A percentile compares a stretch with the other conserved stretches of the same genome.
phyloP scores from a whole-genome alignment of 2,329 filamentous ascomycete species.

The Rutstroemia sp. region DNA sequence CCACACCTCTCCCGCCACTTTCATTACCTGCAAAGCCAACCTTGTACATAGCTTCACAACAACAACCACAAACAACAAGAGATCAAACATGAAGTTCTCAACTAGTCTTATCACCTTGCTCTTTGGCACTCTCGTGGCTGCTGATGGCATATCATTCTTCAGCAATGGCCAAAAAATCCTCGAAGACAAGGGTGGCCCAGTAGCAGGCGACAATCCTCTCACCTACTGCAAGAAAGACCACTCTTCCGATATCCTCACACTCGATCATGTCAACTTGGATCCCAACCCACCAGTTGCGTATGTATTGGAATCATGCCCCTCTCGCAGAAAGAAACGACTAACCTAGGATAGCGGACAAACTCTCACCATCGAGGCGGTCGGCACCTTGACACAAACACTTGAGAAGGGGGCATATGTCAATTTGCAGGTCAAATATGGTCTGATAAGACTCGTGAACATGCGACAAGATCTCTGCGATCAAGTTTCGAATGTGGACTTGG shows the following conservation, averaged over 20 bases:
- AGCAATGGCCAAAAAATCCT: constrained; percentile 40
- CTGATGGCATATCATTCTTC: constrained; percentile 39
- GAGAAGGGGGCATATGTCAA: constrained; percentile 73
- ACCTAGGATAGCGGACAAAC: constrained; percentile 56
- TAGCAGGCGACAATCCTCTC: constrained; percentile 72
- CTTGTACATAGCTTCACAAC: constrained; percentile 6
- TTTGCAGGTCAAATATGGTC: constrained; percentile 84
- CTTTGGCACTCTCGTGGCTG: constrained; percentile 29
- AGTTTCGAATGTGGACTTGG: constrained; percentile 76
- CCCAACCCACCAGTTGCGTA: constrained; percentile 89
- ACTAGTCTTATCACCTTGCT: constrained; percentile 22
- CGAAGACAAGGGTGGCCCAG: constrained; percentile 35
- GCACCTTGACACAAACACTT: constrained; percentile 65
- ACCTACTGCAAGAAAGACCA: constrained; percentile 65
- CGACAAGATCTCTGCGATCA: constrained; percentile 83
- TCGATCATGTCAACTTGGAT: constrained; percentile 69
- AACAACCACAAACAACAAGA: constrained; percentile 2
- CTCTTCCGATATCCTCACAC: constrained; percentile 60
- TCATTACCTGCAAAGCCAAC: constrained; percentile 3
- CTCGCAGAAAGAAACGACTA: constrained; percentile 15
- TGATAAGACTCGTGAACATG: constrained; percentile 81
- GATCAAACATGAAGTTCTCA: constrained; percentile 28
- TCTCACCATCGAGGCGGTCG: constrained; percentile 71
- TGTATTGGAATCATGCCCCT: constrained; percentile 31
- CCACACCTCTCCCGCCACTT: constrained; percentile 6